phyloP scores from a whole-genome alignment of 345 rosid genomes.

The Passiflora organensis region DNA sequence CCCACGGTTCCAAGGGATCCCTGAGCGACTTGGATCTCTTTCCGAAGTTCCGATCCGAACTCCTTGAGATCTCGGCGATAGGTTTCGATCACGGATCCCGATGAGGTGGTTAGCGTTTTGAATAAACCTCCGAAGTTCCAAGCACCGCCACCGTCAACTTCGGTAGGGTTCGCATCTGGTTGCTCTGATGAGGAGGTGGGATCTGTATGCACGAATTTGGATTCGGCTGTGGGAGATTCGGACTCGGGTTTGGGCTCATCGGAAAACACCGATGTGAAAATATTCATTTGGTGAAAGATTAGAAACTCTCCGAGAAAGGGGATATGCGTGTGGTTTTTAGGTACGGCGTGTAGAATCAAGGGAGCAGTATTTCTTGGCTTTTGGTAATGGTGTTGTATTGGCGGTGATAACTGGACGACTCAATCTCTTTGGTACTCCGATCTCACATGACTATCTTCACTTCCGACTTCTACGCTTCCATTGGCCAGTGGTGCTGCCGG shows the following conservation, averaged over 20 bases:
- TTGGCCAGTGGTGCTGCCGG: no score
- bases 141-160: neutral
- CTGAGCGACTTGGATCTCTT: constrained; percentile 80
- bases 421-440: no score
- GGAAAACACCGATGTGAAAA: constrained; percentile 61
- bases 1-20: constrained; percentile 64
- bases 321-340: neutral
- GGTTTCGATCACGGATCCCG: constrained; percentile 63
- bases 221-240: constrained; percentile 20
- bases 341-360: neutral
- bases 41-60: constrained; percentile 61
- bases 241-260: constrained; percentile 31
- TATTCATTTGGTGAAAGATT: constrained; percentile 39
- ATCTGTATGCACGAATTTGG: constrained; percentile 3
- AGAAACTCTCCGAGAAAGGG: neutral
- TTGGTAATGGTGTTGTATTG: no score
- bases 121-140: constrained; percentile 62
- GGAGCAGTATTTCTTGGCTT: neutral
- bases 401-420: no score
- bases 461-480: no score
- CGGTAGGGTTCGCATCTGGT: constrained; percentile 4
- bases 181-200: constrained; percentile 12
- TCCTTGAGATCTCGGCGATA: constrained; percentile 75
- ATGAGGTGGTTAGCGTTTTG: constrained; percentile 50
- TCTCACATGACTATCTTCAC: no score